Conservation (phyloP, 345 rosid genomes). For the Eucalyptus curtisii region DNA sequence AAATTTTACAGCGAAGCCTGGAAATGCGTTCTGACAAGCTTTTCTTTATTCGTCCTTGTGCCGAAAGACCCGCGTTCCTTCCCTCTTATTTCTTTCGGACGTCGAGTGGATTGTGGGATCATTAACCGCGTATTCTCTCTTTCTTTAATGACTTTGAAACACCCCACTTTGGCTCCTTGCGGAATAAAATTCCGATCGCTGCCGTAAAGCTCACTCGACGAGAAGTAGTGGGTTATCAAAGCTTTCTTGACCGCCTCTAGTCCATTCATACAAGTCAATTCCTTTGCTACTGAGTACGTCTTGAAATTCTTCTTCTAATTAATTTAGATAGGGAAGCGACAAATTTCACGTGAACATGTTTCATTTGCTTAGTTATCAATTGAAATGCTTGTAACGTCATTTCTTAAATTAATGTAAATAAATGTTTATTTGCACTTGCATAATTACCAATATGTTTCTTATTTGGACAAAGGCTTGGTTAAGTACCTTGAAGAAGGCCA, state of each 20-base stretch:
- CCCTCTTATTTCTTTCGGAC: neutral
- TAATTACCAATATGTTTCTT: neutral
- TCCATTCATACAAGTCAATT: neutral
- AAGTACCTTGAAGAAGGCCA: neutral
- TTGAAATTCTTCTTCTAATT: neutral
- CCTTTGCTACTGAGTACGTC: neutral
- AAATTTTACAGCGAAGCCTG: neutral
- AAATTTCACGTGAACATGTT: neutral
- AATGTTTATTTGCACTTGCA: neutral
- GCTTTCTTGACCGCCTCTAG: neutral
- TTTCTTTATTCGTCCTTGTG: neutral
- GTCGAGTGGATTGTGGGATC: neutral
- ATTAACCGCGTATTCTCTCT: neutral
- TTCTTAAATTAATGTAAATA: neutral
- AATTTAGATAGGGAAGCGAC: neutral
- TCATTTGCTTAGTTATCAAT: neutral
- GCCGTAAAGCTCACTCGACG: neutral
- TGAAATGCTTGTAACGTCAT: neutral
- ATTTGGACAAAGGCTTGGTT: neutral
- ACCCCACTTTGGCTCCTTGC: neutral
- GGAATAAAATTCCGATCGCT: neutral
- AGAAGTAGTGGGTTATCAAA: neutral
- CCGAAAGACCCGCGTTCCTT: neutral
- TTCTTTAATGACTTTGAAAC: neutral
- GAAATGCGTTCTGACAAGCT: neutral